phyloP scores from a whole-genome alignment of 257 asterid genomes.

The Solanum neorickii region DNA sequence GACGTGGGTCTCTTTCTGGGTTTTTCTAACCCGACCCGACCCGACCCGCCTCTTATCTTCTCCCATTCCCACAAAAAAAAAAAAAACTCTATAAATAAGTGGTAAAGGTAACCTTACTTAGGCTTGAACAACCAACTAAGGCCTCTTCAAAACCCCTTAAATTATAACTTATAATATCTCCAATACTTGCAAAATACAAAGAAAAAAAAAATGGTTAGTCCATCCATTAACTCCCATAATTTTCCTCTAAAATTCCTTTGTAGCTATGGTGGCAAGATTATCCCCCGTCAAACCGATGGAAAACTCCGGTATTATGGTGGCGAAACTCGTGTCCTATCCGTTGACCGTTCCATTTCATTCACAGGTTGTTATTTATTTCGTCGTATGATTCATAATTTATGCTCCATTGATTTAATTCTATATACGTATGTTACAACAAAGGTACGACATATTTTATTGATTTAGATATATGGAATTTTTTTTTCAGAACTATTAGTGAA shows the following conservation, averaged over 20 bases:
- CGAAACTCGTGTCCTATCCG: slow-evolving; percentile 70
- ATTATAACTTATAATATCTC: neutral
- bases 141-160: slow-evolving; percentile 7
- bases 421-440: too few relatives aligned
- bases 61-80: neutral
- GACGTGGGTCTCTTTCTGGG: neutral
- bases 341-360: slow-evolving; percentile 51
- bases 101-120: slow-evolving; percentile 12
- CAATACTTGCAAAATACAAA: neutral
- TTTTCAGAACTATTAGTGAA: slow-evolving; percentile 51
- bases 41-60: neutral
- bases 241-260: slow-evolving; percentile 46
- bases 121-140: slow-evolving; percentile 37
- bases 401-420: neutral
- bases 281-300: slow-evolving; percentile 80
- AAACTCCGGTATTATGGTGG: slow-evolving; percentile 93
- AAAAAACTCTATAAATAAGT: slow-evolving; percentile 37
- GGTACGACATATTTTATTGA: neutral
- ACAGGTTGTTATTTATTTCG: slow-evolving; percentile 22
- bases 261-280: slow-evolving; percentile 87
- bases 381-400: neutral
- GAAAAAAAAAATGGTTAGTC: slow-evolving; percentile 26
- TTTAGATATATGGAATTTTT: neutral
- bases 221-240: slow-evolving; percentile 16
- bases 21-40: neutral